Conservation (phyloP, 2,329 filamentous ascomycete genomes). For the Fusarium paranaense region DNA sequence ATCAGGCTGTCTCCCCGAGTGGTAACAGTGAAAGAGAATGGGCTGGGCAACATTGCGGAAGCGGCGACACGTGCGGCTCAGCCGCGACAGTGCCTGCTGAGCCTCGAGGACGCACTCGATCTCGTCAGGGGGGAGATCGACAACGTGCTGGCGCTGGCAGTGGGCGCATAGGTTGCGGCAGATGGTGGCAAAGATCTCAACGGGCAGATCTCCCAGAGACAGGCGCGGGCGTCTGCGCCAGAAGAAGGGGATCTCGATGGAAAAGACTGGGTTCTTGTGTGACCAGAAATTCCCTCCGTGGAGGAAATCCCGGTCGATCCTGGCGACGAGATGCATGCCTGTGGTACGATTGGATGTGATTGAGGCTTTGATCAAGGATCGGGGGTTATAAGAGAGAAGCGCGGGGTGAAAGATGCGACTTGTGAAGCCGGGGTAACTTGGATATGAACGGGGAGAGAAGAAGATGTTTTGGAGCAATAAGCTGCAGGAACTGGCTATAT, state of each 20-base stretch:
- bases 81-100: constrained; percentile 42
- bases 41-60: constrained; percentile 39
- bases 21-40: constrained; percentile 42
- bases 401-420: neutral
- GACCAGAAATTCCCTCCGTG: constrained; percentile 33
- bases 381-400: constrained; percentile 7
- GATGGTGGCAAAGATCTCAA: constrained; percentile 43
- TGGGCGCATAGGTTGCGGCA: constrained; percentile 43
- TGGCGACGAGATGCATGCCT: constrained; percentile 38
- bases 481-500: neutral
- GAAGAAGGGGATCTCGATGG: constrained; percentile 15
- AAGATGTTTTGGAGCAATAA: neutral
- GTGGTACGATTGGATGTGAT: constrained; percentile 8
- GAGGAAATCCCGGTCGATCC: constrained; percentile 38
- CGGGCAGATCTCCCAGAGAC: constrained; percentile 38
- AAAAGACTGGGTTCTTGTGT: constrained; percentile 16
- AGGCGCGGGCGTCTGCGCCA: constrained; percentile 23
- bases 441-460: neutral
- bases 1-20: constrained; percentile 37
- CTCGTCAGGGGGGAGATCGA: constrained; percentile 40
- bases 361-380: constrained; percentile 17
- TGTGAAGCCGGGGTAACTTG: neutral
- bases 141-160: constrained; percentile 40
- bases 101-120: constrained; percentile 38
- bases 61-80: constrained; percentile 42